Conservation (phyloP, 2,329 filamentous ascomycete species). For the Hymenotorrendiella dingleyae region DNA sequence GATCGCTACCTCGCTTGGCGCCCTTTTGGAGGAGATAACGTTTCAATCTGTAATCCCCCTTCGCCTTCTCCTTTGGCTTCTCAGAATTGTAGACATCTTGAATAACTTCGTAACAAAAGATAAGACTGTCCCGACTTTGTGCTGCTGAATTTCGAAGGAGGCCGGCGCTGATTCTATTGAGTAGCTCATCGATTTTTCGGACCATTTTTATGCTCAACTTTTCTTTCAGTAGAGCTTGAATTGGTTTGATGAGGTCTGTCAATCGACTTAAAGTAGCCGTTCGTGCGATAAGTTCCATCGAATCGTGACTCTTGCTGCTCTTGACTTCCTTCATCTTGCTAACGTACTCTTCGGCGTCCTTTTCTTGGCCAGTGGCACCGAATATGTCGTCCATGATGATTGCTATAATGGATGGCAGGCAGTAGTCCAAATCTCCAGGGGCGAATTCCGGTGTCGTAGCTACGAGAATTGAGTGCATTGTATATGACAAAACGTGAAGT, state of each 20-base stretch:
- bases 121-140: slow-evolving; percentile 72
- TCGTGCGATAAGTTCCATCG: slow-evolving; percentile 86
- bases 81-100: slow-evolving; percentile 73
- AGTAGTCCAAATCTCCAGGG: slow-evolving; percentile 86
- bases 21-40: slow-evolving; percentile 78
- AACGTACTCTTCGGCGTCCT: slow-evolving; percentile 92
- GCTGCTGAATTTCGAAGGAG: slow-evolving; percentile 76
- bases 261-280: slow-evolving; percentile 71
- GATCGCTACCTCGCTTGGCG: slow-evolving; percentile 66
- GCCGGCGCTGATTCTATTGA: slow-evolving; percentile 77
- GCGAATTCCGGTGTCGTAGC: slow-evolving; percentile 64
- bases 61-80: slow-evolving; percentile 44
- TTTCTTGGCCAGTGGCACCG: slow-evolving; percentile 85
- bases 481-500: slow-evolving; percentile 90
- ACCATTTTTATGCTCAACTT: slow-evolving; percentile 78
- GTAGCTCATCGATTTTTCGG: slow-evolving; percentile 83
- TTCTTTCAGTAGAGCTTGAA: slow-evolving; percentile 74
- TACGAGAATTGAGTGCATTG: slow-evolving; percentile 85
- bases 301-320: slow-evolving; percentile 96
- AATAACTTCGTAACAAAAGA: slow-evolving; percentile 93
- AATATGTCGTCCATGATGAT: slow-evolving; percentile 98
- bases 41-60: slow-evolving; percentile 56
- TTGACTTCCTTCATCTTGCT: slow-evolving; percentile 97
- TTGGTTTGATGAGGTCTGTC: slow-evolving; percentile 68
- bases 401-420: slow-evolving; percentile 67